These are phyloP conservation scores for Onygena corvina DNA, from an alignment of 2,329 filamentous ascomycete species.

Conservation along the genomic window DNA sequence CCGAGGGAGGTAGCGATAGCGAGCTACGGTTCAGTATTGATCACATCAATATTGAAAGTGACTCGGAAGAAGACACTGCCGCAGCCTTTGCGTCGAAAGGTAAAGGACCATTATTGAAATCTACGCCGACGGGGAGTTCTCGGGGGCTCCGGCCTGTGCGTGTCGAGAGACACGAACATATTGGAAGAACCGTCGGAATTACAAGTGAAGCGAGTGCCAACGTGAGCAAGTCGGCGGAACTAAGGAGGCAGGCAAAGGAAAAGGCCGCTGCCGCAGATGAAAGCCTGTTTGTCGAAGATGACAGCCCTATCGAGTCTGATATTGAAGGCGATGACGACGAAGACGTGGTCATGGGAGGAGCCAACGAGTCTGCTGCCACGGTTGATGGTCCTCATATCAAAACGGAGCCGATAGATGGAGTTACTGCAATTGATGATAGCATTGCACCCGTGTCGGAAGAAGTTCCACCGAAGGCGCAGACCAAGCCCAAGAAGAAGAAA, in stretches of 20 bases:
- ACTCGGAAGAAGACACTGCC: slow-evolving; percentile 36
- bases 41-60: slow-evolving; percentile 44
- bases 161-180: slow-evolving; percentile 45
- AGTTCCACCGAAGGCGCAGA: slow-evolving; percentile 5
- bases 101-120: slow-evolving; percentile 18
- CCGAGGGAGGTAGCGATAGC: slow-evolving; percentile 39
- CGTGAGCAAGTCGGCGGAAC: slow-evolving; percentile 33
- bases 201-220: slow-evolving; percentile 44
- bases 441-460: slow-evolving; percentile 22
- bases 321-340: slow-evolving; percentile 24
- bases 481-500: slow-evolving; percentile 17
- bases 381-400: slow-evolving; percentile 37
- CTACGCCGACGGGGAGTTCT: slow-evolving; percentile 10
- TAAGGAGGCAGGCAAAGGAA: slow-evolving; percentile 27
- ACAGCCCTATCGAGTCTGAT: slow-evolving; percentile 16
- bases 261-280: slow-evolving; percentile 22
- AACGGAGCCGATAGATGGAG: slow-evolving; percentile 42
- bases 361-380: slow-evolving; percentile 31
- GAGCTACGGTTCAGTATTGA: slow-evolving; percentile 45
- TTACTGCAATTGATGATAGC: slow-evolving; percentile 29
- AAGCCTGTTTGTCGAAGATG: slow-evolving; percentile 26
- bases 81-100: slow-evolving; percentile 26
- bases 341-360: slow-evolving; percentile 29
- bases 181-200: slow-evolving; percentile 42
- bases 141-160: slow-evolving; percentile 41